Base-by-base conservation (phyloP, 768 basidiomycete genomes). In the Kwoniella pini region DNA sequence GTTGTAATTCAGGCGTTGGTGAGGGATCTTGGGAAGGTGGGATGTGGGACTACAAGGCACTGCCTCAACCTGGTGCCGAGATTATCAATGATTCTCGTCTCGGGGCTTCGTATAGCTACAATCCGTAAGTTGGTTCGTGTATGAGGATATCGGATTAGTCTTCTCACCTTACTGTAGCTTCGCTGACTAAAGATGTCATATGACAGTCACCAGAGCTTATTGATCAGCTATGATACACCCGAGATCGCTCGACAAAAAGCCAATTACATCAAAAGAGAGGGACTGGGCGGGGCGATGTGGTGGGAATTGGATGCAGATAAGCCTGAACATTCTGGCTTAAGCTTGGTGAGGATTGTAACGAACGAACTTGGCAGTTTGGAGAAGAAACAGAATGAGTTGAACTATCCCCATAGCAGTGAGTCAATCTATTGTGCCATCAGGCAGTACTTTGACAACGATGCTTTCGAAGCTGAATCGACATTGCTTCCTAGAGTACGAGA, bases 271-370 rank as follows among this genome's bases (percentile, higher is more conserved):
- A 81, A 81, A 69, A 82, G 84, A 33, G 84, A 88, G 72, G 84
- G 85, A 0, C 80, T 98, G 3, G 90, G 89, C 5, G 96, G 96
- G 0, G 89, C 88, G 56, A 99, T 99, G 96, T 82, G 71, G 88
- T 82, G 80, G 81, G 77, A 79, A 61, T 81, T 95, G 40, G 88
- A 87, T 67, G 91, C 90, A 2, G 95, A 97, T 80, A 91, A 91
- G 76, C 85, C 85, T 1, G 80, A 80, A 4, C 68, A 76, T 28
- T 83, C 88, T 52, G 85, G 88, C 38, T 88, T 85, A 13, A 68
- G 60, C 69, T 80, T 95, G 66, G 85, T 94, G 19, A 81, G 81
- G 62, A 82, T 87, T 24, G 88, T 92, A 31, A 90, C 86, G 73
- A 83, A 88, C 42, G 82, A 84, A n/a, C 89, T 93, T 85, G 88